Evolutionary conservation across 306 rosid species (phyloP).

Genomic region (Malus domestica): ASM211411v1 NC_041791.1:4311001-4311500

Average conservation of each 20-base stretch:
- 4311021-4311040: too few relatives aligned
- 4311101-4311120: too few relatives aligned
- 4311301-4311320: neutral
- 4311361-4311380: neutral
- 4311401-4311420: neutral
- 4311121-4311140: neutral
- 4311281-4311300: neutral
- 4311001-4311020: too few relatives aligned
- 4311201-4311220: neutral
- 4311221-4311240: too few relatives aligned
- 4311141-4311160: neutral
- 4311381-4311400: neutral
- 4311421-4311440: neutral
- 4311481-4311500: too few relatives aligned
- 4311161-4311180: neutral
- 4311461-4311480: rapidly evolving
- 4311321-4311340: neutral
- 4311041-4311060: neutral
- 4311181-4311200: neutral
- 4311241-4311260: neutral
- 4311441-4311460: too few relatives aligned
- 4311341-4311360: neutral
- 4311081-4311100: too few relatives aligned
- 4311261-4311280: neutral
- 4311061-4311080: too few relatives aligned